Base-by-base conservation (phyloP, 306 rosid genomes). In the Cucumis cinereus region DNA sequence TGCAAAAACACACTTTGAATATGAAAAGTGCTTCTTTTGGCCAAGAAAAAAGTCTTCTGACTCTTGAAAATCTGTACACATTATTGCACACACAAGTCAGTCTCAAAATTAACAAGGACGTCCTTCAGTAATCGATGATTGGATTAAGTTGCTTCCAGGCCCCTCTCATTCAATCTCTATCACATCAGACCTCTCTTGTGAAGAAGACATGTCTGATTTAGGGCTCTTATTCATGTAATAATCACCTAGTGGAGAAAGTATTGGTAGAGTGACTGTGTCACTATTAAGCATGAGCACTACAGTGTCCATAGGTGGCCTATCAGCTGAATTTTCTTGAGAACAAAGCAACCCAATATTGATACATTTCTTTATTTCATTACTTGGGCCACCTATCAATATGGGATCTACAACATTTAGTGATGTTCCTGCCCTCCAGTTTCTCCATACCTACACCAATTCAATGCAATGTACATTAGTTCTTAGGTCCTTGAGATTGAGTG, bases 341-440 rank as follows among this genome's bases (percentile, higher is more conserved):
- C 89, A 86, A n/a, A 79, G 70, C 55, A 89, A 77, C 8, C 87
- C 91, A 19, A 90, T 81, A 7, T 87, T 81, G 43, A 88, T 81
- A 78, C 92, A 87, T 80, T 87, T 84, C 2, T 69, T 74, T 5
- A 83, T 81, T 84, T 87, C 91, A 30, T 12, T 38, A 23, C 41
- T 75, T 3, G 59, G 66, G 23, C 33, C 79, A 22, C 82, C 73
- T 68, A 49, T 41, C 13, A 89, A 17, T 16, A 57, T 22, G 6
- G 80, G 77, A 64, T 89, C 91, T 81, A 84, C 20, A 52, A 81
- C 59, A 26, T 81, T 77, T 7, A 78, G 45, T 1, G 79, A 23
- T 47, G 22, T 64, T 20, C 85, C 77, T 1, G 85, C 76, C 11
- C 54, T 75, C 87, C 83, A 86, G 22, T 74, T 77, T 58, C 55